phyloP scores from a whole-genome alignment of 495 filamentous ascomycete species.

The Penicillium taxi region DNA sequence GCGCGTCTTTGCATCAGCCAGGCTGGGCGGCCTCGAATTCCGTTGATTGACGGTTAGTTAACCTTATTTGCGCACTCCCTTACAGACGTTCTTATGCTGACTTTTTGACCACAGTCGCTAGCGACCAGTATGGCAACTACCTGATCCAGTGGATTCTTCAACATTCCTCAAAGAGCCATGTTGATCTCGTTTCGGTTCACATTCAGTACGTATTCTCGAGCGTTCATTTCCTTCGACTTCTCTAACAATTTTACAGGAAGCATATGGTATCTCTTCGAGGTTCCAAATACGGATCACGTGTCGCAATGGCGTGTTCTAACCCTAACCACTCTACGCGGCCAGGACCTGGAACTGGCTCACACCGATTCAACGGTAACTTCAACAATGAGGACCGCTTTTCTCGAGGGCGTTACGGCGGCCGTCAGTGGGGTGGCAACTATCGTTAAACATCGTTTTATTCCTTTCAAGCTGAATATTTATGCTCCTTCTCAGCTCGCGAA shows the following conservation, averaged over 20 bases:
- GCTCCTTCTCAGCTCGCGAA: neutral
- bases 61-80: neutral
- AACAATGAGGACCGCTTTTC: conserved; percentile 44
- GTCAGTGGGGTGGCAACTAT: conserved; percentile 36
- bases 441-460: conserved; percentile 18
- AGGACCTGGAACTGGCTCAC: conserved; percentile 66
- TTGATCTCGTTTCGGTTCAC: conserved; percentile 85
- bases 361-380: conserved; percentile 49
- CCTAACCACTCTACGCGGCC: conserved; percentile 78
- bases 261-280: conserved; percentile 99
- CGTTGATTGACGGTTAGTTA: conserved; percentile 81
- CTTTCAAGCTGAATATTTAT: neutral
- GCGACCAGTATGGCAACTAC: conserved; percentile 98
- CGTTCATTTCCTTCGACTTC: conserved; percentile 1
- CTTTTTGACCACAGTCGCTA: conserved; percentile 54
- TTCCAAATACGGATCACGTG: conserved; percentile 95
- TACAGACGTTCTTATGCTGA: conserved; percentile 19
- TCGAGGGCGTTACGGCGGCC: conserved; percentile 20
- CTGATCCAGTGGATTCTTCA: conserved; percentile 94
- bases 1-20: conserved; percentile 88
- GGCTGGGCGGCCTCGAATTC: conserved; percentile 86
- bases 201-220: conserved; percentile 52
- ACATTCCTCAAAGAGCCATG: conserved; percentile 75
- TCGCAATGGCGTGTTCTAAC: conserved; percentile 98
- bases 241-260: conserved; percentile 52